A percentile compares a stretch with the other conserved stretches of the same genome.
phyloP scores from a whole-genome alignment of 306 rosid species.

The Urtica urens region DNA sequence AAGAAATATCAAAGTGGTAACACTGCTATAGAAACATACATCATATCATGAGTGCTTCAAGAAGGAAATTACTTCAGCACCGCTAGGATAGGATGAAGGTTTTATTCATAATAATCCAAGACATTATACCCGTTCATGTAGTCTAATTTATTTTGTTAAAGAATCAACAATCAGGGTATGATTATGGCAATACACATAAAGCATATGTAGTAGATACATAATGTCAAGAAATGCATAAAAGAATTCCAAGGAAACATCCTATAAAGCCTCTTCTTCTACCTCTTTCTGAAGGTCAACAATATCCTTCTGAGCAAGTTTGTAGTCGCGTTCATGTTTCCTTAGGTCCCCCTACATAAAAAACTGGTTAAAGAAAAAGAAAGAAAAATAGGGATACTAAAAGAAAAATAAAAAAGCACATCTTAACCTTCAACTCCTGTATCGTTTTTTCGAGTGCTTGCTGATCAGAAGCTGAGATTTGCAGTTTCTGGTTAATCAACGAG shows the following conservation, averaged over 20 bases:
- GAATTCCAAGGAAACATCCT: neutral
- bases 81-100: no score
- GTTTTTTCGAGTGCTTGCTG: slow-evolving; percentile 56
- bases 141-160: neutral
- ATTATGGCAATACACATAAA: neutral
- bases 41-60: no score
- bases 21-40: neutral
- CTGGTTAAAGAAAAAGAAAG: neutral
- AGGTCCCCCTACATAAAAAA: slow-evolving; percentile 52
- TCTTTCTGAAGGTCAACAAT: slow-evolving; percentile 67
- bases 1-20: neutral
- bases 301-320: slow-evolving; percentile 59
- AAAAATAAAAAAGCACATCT: neutral
- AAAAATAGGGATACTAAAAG: no score
- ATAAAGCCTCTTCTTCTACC: slow-evolving; percentile 30
- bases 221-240: neutral
- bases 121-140: no score
- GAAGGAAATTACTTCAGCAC: no score
- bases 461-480: slow-evolving; percentile 51
- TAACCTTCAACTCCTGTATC: slow-evolving; percentile 68
- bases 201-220: neutral
- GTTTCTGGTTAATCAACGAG: slow-evolving; percentile 59
- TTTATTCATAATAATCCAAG: no score
- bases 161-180: no score
- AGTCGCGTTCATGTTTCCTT: slow-evolving; percentile 69